Base-by-base conservation (phyloP, 2,329 filamentous ascomycete genomes). In the Aureobasidium sp. region DNA sequence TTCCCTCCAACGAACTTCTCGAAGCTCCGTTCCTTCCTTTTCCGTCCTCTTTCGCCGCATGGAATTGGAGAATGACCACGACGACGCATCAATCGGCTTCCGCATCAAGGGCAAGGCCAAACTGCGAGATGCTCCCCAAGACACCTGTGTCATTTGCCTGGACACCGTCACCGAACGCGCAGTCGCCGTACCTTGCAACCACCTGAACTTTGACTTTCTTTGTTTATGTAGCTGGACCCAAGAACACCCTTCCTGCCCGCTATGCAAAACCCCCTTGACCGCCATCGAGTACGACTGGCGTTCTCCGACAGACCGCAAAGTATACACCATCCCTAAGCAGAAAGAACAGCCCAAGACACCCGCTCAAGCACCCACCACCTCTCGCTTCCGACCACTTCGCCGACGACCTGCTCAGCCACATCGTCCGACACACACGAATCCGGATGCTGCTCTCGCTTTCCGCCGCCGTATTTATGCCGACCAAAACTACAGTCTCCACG, bases 111-210 rank as follows among this genome's bases (percentile, higher is more conserved):
- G 64, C 60, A 68, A 67, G 58, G 67, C 66, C 40, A 55, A 51
- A 23, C 17, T 49, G 4, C 51, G 27, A 35, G 49, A 45, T 29
- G 31, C 57, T 27, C 35, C 31, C 23, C 42, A 61, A 15, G 75
- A 81, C 64, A 84, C 81, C 68, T 96, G 92, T 73, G 90, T 95
- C 64, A 94, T 97, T 72, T 97, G 92, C 73, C 84, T 96, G 63
- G 88, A 93, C 60, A 69, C 76, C 57, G 79, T 96, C 68, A 83
- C 84, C 10, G 89, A 94, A 67, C 75, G 83, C 57, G 90, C 88
- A 64, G 78, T 86, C 54, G 83, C 89, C 8, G 76, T 81, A 21
- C 91, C 92, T 8, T 97, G 92, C 77, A 81, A 83, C 43, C 92
- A 97, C 76, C 75, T 78, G 61, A 84, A 85, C 66, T 96, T 95